Evolutionary conservation across 1,284 basidiomycete genomes (phyloP).

Genomic region (Ganoderma lucidum): DNA sequence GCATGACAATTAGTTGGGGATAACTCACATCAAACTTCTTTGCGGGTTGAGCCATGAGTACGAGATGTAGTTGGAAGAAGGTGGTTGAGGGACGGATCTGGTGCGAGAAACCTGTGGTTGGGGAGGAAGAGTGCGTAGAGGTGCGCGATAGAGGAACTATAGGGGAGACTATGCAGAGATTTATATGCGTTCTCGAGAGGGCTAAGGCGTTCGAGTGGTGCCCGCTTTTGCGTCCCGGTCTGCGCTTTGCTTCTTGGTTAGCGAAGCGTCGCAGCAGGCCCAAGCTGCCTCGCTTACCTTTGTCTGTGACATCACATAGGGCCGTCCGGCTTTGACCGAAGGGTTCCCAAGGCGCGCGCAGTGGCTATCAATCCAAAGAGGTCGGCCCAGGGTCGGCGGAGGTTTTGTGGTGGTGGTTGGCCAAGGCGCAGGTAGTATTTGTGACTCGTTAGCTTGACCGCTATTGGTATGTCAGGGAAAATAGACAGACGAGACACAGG

Average conservation of each 20-base stretch:
- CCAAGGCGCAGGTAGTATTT: background rate
- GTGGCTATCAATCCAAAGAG: background rate
- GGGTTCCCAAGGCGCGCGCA: background rate
- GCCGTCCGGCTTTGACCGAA: background rate
- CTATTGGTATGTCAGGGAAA: background rate
- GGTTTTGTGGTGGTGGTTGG: background rate
- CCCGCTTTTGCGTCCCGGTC: background rate
- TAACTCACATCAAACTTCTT: background rate
- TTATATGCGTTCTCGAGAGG: background rate
- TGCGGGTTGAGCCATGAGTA: background rate
- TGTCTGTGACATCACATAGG: background rate
- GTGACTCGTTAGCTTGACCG: background rate
- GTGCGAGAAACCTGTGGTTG: background rate
- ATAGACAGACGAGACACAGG: background rate
- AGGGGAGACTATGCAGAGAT: background rate
- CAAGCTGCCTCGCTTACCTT: background rate
- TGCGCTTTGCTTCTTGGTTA: background rate
- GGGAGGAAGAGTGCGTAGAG: background rate
- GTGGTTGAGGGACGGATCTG: background rate
- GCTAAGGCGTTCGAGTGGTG: background rate
- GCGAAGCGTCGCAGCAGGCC: background rate
- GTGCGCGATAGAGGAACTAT: background rate
- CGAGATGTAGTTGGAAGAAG: background rate
- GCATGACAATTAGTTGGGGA: background rate
- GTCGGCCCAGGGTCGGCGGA: background rate